A percentile compares a stretch with the other conserved stretches of the same genome.
Conservation (phyloP, 2,329 filamentous ascomycete species). For the Aureobasidium subglaciale region DNA sequence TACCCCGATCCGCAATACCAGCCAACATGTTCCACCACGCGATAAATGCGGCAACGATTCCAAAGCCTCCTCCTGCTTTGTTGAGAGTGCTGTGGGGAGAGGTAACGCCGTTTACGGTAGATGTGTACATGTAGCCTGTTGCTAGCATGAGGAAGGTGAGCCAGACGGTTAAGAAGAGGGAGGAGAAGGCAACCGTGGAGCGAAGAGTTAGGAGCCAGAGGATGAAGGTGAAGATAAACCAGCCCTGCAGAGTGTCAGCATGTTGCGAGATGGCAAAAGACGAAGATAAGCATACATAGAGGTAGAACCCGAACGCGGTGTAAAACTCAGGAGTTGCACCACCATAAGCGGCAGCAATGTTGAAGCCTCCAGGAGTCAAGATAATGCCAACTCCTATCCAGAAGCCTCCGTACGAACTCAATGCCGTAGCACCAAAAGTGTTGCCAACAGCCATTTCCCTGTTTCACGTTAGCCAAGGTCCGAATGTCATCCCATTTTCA, state of each 20-base stretch:
- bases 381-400: constrained; percentile 72
- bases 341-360: constrained; percentile 46
- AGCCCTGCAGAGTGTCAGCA: constrained; percentile 42
- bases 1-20: constrained; percentile 61
- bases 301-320: constrained; percentile 65
- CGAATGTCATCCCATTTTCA: neutral
- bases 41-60: constrained; percentile 70
- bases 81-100: constrained; percentile 30
- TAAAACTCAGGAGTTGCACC: constrained; percentile 37
- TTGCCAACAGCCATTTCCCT: constrained; percentile 86
- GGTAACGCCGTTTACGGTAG: constrained; percentile 31
- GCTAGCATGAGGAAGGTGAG: constrained; percentile 68
- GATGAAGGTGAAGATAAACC: constrained; percentile 80
- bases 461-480: constrained; percentile 23
- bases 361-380: constrained; percentile 59
- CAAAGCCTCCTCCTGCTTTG: constrained; percentile 70
- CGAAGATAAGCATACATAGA: constrained; percentile 36
- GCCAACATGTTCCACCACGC: constrained; percentile 72
- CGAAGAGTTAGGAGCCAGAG: constrained; percentile 66
- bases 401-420: constrained; percentile 78
- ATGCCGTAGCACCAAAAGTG: constrained; percentile 75
- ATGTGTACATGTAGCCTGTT: constrained; percentile 48
- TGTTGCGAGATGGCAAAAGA: neutral
- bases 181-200: constrained; percentile 71
- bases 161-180: constrained; percentile 67